These are phyloP conservation scores for Dactylellina leptospora DNA, from an alignment of 2,329 filamentous ascomycete genomes.

Conservation along the genomic window DNA sequence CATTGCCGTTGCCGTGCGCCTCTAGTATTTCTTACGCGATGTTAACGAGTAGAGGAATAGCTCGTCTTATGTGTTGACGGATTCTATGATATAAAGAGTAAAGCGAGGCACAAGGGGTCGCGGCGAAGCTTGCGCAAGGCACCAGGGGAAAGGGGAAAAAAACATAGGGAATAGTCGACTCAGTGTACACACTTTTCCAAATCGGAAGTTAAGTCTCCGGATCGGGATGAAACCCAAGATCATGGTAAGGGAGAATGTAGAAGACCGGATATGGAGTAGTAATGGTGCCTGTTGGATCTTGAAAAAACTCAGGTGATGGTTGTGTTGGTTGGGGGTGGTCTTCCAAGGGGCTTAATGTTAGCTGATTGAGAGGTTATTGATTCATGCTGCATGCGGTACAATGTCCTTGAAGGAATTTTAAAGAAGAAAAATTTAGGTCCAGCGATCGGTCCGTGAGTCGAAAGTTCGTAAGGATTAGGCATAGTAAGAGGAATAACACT, in stretches of 20 bases:
- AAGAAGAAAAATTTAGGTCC: no score
- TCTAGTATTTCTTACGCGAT: neutral
- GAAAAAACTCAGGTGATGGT: neutral
- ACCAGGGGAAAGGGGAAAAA: conserved; percentile 7
- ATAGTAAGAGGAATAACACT: no score
- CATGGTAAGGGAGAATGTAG: neutral
- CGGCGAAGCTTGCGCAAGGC: neutral
- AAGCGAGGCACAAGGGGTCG: conserved; percentile 1
- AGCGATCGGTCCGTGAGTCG: neutral
- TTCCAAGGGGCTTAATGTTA: neutral
- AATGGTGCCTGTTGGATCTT: conserved; percentile 16
- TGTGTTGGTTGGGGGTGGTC: conserved; percentile 13
- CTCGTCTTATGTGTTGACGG: neutral
- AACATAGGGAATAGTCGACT: neutral
- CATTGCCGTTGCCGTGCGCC: no score
- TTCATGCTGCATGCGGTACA: conserved; percentile 10
- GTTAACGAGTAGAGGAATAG: neutral
- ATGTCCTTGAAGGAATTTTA: neutral
- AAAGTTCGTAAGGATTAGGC: neutral
- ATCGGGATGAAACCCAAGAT: conserved; percentile 14
- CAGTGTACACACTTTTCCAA: no score
- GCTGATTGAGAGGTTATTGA: neutral
- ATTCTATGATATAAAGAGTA: neutral
- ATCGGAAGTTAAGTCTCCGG: neutral
- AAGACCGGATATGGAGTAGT: conserved; percentile 6